Evolutionary conservation across 2,329 filamentous ascomycete species (phyloP).

Genomic region (Trichoderma sp.): DNA sequence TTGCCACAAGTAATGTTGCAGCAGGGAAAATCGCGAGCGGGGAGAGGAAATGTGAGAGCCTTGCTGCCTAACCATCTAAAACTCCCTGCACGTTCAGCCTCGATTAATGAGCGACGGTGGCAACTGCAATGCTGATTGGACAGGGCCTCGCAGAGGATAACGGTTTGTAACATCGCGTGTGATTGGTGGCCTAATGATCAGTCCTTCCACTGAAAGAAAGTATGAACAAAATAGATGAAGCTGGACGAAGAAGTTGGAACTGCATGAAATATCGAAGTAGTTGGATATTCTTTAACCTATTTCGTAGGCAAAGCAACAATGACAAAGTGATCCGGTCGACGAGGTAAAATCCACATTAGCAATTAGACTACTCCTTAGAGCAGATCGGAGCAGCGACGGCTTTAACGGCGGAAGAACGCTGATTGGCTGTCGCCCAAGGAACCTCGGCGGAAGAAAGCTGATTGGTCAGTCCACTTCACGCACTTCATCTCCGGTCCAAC

Average conservation of each 20-base stretch:
- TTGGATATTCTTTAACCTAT: no score
- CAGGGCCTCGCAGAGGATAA: accelerated
- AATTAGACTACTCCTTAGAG: no score
- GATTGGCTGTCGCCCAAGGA: neutral
- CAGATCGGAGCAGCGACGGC: neutral
- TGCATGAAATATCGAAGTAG: no score
- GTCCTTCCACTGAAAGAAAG: no score
- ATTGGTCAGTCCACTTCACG: neutral
- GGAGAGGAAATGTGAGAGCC: neutral
- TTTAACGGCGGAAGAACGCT: slow-evolving; percentile 11
- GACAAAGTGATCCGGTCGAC: no score
- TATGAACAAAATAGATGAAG: no score
- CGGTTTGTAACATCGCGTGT: neutral
- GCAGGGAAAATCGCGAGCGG: neutral
- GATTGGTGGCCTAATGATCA: no score
- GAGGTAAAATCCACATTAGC: neutral
- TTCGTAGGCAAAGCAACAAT: no score
- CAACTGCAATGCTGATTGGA: neutral
- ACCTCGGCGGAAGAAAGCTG: slow-evolving; percentile 9
- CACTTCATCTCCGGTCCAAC: neutral
- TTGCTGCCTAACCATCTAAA: neutral
- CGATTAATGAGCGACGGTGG: no score
- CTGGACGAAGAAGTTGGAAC: neutral
- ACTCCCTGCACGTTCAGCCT: neutral
- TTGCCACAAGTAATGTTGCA: neutral